These are phyloP conservation scores for Globisporangium heterothallicum DNA, from an alignment of 352 stramenopile genomes.

Conservation along the genomic window DNA sequence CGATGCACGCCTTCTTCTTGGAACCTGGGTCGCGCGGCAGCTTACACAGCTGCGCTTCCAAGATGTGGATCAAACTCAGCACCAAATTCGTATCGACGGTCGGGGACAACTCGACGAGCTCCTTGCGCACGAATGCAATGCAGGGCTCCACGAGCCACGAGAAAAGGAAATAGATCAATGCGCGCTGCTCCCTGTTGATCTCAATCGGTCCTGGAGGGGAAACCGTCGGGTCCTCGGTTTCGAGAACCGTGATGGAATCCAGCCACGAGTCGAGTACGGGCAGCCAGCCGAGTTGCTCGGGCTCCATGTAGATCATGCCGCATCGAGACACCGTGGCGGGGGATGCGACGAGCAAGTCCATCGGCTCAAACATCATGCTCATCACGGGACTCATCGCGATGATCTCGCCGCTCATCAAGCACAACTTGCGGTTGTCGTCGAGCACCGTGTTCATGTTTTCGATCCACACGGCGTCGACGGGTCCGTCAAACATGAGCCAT, in stretches of 20 bases:
- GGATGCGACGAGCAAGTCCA: conserved; percentile 91
- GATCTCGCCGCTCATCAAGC: conserved; percentile 92
- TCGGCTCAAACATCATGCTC: conserved; percentile 96
- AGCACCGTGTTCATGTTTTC: conserved; percentile 96
- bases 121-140: conserved; percentile 85
- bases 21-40: conserved; percentile 61
- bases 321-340: conserved; percentile 91
- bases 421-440: conserved; percentile 94
- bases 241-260: conserved; percentile 43
- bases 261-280: conserved; percentile 89
- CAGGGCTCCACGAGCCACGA: conserved; percentile 87
- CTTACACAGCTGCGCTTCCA: conserved; percentile 72
- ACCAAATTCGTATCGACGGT: conserved; percentile 91
- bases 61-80: conserved; percentile 82
- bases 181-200: conserved; percentile 69
- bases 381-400: conserved; percentile 93
- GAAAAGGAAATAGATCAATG: conserved; percentile 74
- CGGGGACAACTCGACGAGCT: conserved; percentile 79
- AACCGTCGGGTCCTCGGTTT: conserved; percentile 19
- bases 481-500: conserved; percentile 93
- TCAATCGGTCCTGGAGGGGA: conserved; percentile 43
- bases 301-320: conserved; percentile 95
- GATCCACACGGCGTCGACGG: conserved; percentile 92
- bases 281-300: conserved; percentile 87
- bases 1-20: conserved; percentile 61